phyloP scores from a whole-genome alignment of 1,284 basidiomycete species.

The Ceraceosorus guamensis region DNA sequence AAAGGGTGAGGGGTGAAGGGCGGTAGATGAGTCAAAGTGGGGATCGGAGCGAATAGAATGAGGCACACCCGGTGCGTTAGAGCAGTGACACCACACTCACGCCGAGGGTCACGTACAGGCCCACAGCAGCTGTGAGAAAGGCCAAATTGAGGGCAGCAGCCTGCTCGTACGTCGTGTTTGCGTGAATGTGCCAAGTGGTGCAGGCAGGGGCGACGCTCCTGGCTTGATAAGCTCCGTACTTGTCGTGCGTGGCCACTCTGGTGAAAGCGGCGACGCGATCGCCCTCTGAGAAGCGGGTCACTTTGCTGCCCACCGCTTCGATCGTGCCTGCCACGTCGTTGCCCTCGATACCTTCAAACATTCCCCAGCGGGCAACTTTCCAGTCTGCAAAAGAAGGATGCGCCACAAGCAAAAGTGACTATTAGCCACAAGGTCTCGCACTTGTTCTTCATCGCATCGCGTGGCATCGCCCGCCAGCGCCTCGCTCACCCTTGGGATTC shows the following conservation, averaged over 20 bases:
- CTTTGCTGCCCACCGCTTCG: slow-evolving; percentile 23
- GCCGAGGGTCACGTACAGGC: slow-evolving; percentile 35
- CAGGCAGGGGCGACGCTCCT: slow-evolving; percentile 31
- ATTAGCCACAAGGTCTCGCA: too few species aligned
- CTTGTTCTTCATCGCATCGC: background rate
- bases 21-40: background rate
- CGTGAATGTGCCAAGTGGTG: slow-evolving; percentile 26
- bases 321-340: slow-evolving; percentile 44
- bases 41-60: background rate
- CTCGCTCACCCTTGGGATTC: slow-evolving; percentile 41
- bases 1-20: background rate
- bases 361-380: slow-evolving; percentile 23
- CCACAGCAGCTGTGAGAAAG: slow-evolving; percentile 48
- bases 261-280: slow-evolving; percentile 42
- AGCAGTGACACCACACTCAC: background rate
- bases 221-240: slow-evolving; percentile 43
- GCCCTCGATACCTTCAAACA: slow-evolving; percentile 30
- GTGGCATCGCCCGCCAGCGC: background rate
- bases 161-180: slow-evolving; percentile 41
- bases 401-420: background rate
- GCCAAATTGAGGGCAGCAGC: slow-evolving; percentile 47
- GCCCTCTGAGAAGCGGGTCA: slow-evolving; percentile 34
- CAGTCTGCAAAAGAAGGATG: slow-evolving; percentile 23
- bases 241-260: slow-evolving; percentile 26
- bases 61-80: background rate